phyloP scores from a whole-genome alignment of 1,284 basidiomycete genomes.

The Austroboletus niveus region DNA sequence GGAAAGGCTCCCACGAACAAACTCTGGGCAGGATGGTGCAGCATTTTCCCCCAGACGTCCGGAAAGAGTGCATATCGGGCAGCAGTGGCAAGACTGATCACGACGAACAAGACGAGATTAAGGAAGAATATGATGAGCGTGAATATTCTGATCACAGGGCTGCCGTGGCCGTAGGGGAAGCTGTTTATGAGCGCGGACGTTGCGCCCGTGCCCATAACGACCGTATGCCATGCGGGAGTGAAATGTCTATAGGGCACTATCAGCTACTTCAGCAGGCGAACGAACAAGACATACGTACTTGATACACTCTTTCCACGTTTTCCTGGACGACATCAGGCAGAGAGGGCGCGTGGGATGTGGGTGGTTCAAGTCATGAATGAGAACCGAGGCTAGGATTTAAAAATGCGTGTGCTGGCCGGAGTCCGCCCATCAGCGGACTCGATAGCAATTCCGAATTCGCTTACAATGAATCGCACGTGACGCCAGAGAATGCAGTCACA shows the following conservation, averaged over 20 bases:
- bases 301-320: slow-evolving; percentile 30
- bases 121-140: slow-evolving; percentile 49
- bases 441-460: background rate
- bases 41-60: slow-evolving; percentile 41
- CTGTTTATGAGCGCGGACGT: slow-evolving; percentile 39
- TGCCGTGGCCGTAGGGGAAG: slow-evolving; percentile 40
- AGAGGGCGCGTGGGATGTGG: background rate
- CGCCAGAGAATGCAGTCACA: background rate
- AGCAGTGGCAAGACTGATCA: slow-evolving; percentile 41
- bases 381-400: background rate
- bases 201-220: slow-evolving; percentile 48
- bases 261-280: background rate
- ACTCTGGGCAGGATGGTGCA: slow-evolving; percentile 53
- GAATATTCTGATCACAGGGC: slow-evolving; percentile 32
- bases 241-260: slow-evolving; percentile 35
- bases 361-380: background rate
- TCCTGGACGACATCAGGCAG: slow-evolving; percentile 19
- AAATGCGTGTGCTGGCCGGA: background rate
- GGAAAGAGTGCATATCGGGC: slow-evolving; percentile 52
- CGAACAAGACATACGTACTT: slow-evolving; percentile 6
- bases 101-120: slow-evolving; percentile 51
- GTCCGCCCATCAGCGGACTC: too few species aligned
- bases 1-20: slow-evolving; percentile 60
- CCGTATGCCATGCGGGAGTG: slow-evolving; percentile 46
- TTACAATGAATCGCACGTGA: background rate